These are phyloP conservation scores for Ascoidea tarda DNA, from an alignment of 805 yeast genomes.

Conservation along the genomic window DNA sequence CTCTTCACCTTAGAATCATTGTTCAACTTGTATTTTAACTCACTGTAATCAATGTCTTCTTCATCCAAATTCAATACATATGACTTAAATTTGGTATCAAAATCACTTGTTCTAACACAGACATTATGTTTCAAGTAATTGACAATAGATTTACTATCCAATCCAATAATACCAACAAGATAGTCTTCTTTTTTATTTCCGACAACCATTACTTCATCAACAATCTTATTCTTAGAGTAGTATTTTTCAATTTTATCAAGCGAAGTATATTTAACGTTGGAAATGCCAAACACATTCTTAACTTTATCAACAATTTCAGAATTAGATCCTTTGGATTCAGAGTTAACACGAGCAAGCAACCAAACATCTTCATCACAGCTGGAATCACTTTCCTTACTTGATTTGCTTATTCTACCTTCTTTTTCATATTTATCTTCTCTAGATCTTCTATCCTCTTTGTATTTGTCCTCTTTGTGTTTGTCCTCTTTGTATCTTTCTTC, in stretches of 20 bases:
- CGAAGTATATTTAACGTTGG: constrained; percentile 57
- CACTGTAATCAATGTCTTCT: constrained; percentile 18
- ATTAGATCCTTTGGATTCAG: constrained; percentile 28
- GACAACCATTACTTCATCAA: constrained; percentile 43
- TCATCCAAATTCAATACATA: neutral
- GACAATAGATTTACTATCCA: constrained; percentile 28
- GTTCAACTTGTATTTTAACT: constrained; percentile 9
- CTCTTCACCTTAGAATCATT: constrained; percentile 21
- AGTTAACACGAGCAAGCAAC: constrained; percentile 8
- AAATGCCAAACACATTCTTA: constrained; percentile 59
- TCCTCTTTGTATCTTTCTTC: too few species aligned
- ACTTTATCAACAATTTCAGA: constrained; percentile 56
- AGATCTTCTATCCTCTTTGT: too few species aligned
- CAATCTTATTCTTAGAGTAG: constrained; percentile 36
- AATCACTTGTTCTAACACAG: too few species aligned
- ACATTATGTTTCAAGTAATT: constrained; percentile 17
- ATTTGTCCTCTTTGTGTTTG: too few species aligned
- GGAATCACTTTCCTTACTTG: too few species aligned
- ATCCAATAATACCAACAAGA: constrained; percentile 47
- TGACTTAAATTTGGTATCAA: too few species aligned
- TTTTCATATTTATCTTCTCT: too few species aligned
- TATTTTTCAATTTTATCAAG: constrained; percentile 62
- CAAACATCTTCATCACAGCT: too few species aligned
- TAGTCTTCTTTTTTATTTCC: constrained; percentile 46
- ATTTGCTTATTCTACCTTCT: too few species aligned